Conservation (phyloP, 805 yeast genomes). For the Starmerella vitae region DNA sequence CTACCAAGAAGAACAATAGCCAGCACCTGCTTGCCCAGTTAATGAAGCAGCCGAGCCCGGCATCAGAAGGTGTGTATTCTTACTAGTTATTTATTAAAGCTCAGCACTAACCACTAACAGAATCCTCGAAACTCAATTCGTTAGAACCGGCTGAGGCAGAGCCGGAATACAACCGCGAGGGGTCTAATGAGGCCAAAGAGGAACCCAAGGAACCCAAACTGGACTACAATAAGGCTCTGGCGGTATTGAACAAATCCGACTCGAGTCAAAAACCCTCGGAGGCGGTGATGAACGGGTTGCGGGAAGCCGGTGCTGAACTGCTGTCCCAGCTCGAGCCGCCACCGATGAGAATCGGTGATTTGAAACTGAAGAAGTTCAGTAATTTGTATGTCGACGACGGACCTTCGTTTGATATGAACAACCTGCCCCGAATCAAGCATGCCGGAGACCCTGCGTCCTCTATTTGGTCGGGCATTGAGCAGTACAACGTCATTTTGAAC, state of each 20-base stretch:
- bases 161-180: not conserved
- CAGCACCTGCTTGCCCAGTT: conserved; percentile 73
- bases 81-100: conserved; percentile 3
- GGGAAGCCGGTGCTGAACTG: conserved; percentile 9
- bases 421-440: conserved; percentile 15
- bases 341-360: not conserved
- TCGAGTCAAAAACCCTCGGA: not conserved
- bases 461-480: conserved; percentile 20
- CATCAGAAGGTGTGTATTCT: conserved; percentile 22
- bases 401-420: conserved; percentile 11
- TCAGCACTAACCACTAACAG: not conserved
- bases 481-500: conserved; percentile 7
- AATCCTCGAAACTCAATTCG: not conserved
- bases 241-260: not conserved
- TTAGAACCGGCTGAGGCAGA: not conserved
- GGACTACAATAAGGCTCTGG: not conserved
- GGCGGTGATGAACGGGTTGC: conserved; percentile 5
- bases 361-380: not conserved
- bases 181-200: not conserved
- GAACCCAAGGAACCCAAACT: not conserved
- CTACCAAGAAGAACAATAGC: conserved; percentile 34
- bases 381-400: conserved; percentile 16
- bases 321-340: conserved; percentile 10
- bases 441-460: conserved; percentile 20
- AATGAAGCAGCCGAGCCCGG: conserved; percentile 41